These are phyloP conservation scores for Plectosphaerella sp. DNA, from an alignment of 2,329 filamentous ascomycete genomes.

Conservation along the genomic window DNA sequence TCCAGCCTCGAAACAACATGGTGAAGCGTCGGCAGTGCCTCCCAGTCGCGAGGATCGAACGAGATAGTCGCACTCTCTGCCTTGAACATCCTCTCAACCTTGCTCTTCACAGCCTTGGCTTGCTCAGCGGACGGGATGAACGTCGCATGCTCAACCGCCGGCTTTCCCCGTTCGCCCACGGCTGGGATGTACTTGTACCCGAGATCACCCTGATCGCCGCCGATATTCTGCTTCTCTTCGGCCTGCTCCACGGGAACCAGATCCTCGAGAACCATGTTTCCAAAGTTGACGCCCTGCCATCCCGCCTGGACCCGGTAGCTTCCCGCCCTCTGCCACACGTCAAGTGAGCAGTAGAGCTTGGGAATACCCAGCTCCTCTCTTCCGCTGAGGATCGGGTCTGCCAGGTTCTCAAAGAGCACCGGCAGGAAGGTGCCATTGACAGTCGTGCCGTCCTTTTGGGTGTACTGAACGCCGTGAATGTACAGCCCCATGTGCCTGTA, in stretches of 20 bases:
- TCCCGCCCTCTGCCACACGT: slow-evolving; percentile 28
- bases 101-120: slow-evolving; percentile 20
- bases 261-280: slow-evolving; percentile 28
- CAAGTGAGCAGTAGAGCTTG: slow-evolving; percentile 50
- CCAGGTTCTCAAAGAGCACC: slow-evolving; percentile 52
- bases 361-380: slow-evolving; percentile 60
- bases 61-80: slow-evolving; percentile 37
- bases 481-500: slow-evolving; percentile 57
- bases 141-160: slow-evolving; percentile 47
- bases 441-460: slow-evolving; percentile 39
- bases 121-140: slow-evolving; percentile 29
- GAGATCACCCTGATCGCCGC: slow-evolving; percentile 42
- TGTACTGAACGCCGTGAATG: slow-evolving; percentile 57
- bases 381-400: slow-evolving; percentile 56
- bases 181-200: slow-evolving; percentile 54
- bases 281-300: slow-evolving; percentile 37
- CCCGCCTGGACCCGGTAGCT: slow-evolving; percentile 31
- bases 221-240: background rate
- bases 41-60: slow-evolving; percentile 46
- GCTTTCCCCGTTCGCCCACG: slow-evolving; percentile 43
- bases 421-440: slow-evolving; percentile 50
- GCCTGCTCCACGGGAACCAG: slow-evolving; percentile 19
- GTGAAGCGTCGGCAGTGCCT: slow-evolving; percentile 55
- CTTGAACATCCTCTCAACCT: slow-evolving; percentile 24
- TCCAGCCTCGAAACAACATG: slow-evolving; percentile 48